Evolutionary conservation across 352 stramenopile genomes (phyloP).

Genomic region (Phytophthora melonis): DNA sequence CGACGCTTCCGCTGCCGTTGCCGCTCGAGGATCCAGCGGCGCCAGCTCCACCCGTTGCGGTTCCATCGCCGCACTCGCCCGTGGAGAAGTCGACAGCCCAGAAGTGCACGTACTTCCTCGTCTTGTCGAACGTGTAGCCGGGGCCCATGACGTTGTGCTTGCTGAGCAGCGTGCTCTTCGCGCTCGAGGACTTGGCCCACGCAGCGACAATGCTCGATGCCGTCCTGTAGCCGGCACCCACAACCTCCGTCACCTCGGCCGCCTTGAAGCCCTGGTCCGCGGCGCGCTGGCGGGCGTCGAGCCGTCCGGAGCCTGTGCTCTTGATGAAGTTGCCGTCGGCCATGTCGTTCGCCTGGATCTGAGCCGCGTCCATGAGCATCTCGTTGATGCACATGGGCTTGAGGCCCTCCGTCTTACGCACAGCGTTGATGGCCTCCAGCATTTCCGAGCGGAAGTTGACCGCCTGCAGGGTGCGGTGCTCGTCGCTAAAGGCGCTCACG

Average conservation of each 20-base stretch:
- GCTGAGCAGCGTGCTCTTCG: slow-evolving; percentile 50
- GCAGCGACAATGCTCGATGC: slow-evolving; percentile 49
- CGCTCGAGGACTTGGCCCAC: slow-evolving; percentile 56
- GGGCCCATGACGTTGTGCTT: slow-evolving; percentile 41
- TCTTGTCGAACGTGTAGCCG: slow-evolving; percentile 52
- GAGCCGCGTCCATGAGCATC: slow-evolving; percentile 47
- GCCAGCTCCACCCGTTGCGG: slow-evolving; percentile 3
- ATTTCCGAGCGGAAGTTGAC: slow-evolving; percentile 59
- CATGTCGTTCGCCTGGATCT: slow-evolving; percentile 49
- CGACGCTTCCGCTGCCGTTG: slow-evolving; percentile 19
- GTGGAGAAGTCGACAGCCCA: slow-evolving; percentile 49
- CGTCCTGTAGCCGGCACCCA: slow-evolving; percentile 52
- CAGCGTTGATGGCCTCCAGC: slow-evolving; percentile 46
- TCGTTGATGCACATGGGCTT: slow-evolving; percentile 53
- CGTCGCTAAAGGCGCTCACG: slow-evolving; percentile 18
- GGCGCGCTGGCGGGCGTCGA: slow-evolving; percentile 44
- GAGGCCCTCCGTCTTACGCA: slow-evolving; percentile 44
- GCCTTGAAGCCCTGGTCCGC: slow-evolving; percentile 36
- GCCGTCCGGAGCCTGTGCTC: slow-evolving; percentile 44
- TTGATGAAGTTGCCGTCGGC: slow-evolving; percentile 45
- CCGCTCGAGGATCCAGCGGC: not conserved
- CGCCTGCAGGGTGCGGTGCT: slow-evolving; percentile 40
- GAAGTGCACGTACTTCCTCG: slow-evolving; percentile 46
- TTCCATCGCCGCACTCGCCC: slow-evolving; percentile 36
- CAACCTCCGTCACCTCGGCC: slow-evolving; percentile 48